Conservation (phyloP, 208 protist genomes). For the Porcisia deanei region DNA sequence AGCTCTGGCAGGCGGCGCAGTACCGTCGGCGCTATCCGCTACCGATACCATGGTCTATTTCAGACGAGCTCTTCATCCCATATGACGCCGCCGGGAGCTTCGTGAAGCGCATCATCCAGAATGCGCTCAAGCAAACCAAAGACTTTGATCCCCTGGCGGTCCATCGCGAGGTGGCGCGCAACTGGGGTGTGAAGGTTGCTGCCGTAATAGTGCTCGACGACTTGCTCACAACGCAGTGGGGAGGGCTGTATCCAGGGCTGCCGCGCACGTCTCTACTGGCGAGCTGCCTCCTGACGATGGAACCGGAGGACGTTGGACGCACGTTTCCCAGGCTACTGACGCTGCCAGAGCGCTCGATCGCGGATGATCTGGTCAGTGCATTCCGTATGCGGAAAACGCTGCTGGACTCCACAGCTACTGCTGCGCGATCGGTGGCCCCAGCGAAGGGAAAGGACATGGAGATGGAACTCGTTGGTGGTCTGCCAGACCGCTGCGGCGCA, state of each 20-base stretch:
- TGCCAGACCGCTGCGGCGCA: slow-evolving; percentile 18
- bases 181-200: slow-evolving; percentile 82
- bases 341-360: slow-evolving; percentile 54
- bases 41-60: slow-evolving; percentile 63
- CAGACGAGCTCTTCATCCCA: slow-evolving; percentile 35
- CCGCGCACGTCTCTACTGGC: slow-evolving; percentile 69
- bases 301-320: slow-evolving; percentile 76
- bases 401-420: slow-evolving; percentile 1
- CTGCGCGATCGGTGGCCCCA: background rate
- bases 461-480: slow-evolving; percentile 1
- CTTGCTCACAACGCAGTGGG: slow-evolving; percentile 51
- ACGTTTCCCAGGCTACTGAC: slow-evolving; percentile 44
- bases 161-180: slow-evolving; percentile 72
- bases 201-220: slow-evolving; percentile 79
- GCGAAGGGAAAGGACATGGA: background rate
- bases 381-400: slow-evolving; percentile 57
- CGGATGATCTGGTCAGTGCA: slow-evolving; percentile 74
- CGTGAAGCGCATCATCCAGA: slow-evolving; percentile 75
- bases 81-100: slow-evolving; percentile 74
- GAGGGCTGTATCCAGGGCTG: slow-evolving; percentile 62
- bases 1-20: slow-evolving; percentile 70
- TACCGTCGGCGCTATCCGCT: slow-evolving; percentile 43
- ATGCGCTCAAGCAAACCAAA: slow-evolving; percentile 53
- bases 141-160: slow-evolving; percentile 51
- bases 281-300: slow-evolving; percentile 68